Percentiles rank a stretch among this genome's conserved stretches.
Evolutionary conservation across 805 yeast species (phyloP).

Genomic region (Diddensiella caesifluorescens): DNA sequence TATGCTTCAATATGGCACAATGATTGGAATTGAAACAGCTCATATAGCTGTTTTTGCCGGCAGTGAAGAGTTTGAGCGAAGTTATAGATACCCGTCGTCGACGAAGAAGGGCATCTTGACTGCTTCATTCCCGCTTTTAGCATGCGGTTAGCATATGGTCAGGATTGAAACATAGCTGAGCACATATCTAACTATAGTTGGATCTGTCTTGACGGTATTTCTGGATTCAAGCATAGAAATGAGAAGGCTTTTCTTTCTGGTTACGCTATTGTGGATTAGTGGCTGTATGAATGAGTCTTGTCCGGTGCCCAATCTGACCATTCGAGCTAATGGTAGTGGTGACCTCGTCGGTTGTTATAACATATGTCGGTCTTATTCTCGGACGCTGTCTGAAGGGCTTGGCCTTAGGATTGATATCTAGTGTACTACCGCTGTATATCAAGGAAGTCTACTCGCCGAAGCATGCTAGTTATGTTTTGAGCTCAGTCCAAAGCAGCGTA

Average conservation of each 20-base stretch:
- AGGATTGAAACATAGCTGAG: background rate
- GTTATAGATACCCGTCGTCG: conserved; percentile 4
- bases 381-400: conserved; percentile 12
- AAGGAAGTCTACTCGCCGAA: conserved; percentile 6
- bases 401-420: conserved; percentile 10
- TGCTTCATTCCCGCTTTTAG: conserved; percentile 9
- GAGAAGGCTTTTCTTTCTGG: background rate
- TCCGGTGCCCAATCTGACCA: too few relatives aligned
- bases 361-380: background rate
- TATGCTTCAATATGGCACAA: conserved; percentile 8
- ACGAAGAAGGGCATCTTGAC: conserved; percentile 9
- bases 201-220: background rate
- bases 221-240: background rate
- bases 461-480: conserved; percentile 3
- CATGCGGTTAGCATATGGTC: conserved; percentile 6
- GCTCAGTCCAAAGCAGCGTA: conserved; percentile 9
- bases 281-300: conserved; percentile 11
- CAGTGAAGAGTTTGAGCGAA: conserved; percentile 1
- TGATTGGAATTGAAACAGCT: conserved; percentile 12
- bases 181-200: conserved; percentile 3
- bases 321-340: background rate
- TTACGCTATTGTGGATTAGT: background rate
- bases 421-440: conserved; percentile 10
- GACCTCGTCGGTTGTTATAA: background rate
- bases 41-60: conserved; percentile 11